Conservation (phyloP, 2,329 filamentous ascomycete species). For the Cordyceps fumosorosea region DNA sequence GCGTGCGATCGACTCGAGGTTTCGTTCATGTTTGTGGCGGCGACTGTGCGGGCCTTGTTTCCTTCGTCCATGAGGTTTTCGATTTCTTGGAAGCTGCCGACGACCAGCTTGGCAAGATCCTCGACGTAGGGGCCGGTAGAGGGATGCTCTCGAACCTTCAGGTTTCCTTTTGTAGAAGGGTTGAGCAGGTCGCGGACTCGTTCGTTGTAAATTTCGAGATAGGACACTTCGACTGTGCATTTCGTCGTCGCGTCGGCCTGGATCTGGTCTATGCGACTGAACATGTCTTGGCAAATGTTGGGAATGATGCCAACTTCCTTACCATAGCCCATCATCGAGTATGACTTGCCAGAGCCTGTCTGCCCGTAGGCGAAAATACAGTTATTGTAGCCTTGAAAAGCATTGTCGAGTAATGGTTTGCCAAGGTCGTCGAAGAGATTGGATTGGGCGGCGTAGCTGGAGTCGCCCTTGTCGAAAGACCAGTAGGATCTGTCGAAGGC, state of each 20-base stretch:
- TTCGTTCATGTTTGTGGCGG: conserved; percentile 99
- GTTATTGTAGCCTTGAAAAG: conserved; percentile 97
- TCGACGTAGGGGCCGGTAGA: conserved; percentile 97
- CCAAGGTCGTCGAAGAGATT: conserved; percentile 85
- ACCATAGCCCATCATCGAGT: conserved; percentile 99
- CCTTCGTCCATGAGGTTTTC: conserved; percentile 98
- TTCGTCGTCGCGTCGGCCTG: conserved; percentile 68
- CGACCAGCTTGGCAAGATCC: conserved; percentile 90
- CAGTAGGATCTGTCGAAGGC: conserved; percentile 97
- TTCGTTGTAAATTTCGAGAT: conserved; percentile 99
- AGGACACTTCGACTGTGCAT: conserved; percentile 96
- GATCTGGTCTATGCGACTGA: conserved; percentile 69
- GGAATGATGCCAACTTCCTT: conserved; percentile 94
- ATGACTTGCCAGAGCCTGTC: conserved; percentile 96
- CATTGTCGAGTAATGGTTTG: conserved; percentile 88
- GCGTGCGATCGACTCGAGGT: conserved; percentile 97
- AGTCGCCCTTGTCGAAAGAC: conserved; percentile 82
- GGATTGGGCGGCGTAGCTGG: conserved; percentile 83
- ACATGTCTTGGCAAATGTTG: conserved; percentile 96
- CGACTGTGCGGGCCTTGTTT: conserved; percentile 96
- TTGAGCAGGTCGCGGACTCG: conserved; percentile 92
- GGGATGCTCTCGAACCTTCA: conserved; percentile 96
- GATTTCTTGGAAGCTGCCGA: conserved; percentile 89
- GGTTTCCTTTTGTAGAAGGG: conserved; percentile 88
- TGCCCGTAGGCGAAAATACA: conserved; percentile 99